Base-by-base conservation (phyloP, 176 grass and related monocot species). In the Zea luxurians region DNA sequence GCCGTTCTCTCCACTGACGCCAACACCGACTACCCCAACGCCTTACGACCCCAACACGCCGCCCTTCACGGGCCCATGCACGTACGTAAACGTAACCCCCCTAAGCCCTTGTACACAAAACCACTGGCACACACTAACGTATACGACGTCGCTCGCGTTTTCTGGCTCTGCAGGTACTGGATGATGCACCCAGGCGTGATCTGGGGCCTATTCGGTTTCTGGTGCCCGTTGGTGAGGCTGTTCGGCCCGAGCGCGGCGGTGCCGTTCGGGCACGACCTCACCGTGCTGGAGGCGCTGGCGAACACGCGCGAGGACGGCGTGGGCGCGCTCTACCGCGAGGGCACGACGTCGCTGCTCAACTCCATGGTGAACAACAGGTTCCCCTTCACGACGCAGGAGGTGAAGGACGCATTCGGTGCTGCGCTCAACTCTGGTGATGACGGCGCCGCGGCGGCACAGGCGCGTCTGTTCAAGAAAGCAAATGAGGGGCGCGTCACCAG, bases 331-430 rank as follows among this genome's bases (percentile, higher is more conserved):
- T 97, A 73, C 83, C 83, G 93, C 73, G 88, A 97, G 85, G 93
- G 93, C 80, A 88, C 90, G 55, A 90, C 90, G 18, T 83, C 93
- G 43, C 72, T 97, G 80, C 85, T 97, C 80, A 97, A 97, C 85
- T 97, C 93, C 38, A 86, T 97, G 90, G 85, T 88, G 11, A 75
- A 52, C 87, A 82, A 1, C 42, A 68, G 72, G 61, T 97, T 93
- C 73, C 64, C 86, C 45, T 81, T 87, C 71, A 93, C 78, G 38
- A 85, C 93, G 67, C 75, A 80, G 79, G 82, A 93, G 66, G 90
- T 97, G 15, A 88, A 89, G 76, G 93, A 93, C 48, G 82, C 87
- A 3, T 89, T 97, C 83, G 61, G 74, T 37, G 36, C 85, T 10
- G 79, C 88, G 2, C 80, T 91, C 70, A 43, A 70, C 55, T 81